A percentile compares a stretch with the other conserved stretches of the same genome.
Conservation (phyloP, 75 land plant species). For the Isoetes taiwanensis region DNA sequence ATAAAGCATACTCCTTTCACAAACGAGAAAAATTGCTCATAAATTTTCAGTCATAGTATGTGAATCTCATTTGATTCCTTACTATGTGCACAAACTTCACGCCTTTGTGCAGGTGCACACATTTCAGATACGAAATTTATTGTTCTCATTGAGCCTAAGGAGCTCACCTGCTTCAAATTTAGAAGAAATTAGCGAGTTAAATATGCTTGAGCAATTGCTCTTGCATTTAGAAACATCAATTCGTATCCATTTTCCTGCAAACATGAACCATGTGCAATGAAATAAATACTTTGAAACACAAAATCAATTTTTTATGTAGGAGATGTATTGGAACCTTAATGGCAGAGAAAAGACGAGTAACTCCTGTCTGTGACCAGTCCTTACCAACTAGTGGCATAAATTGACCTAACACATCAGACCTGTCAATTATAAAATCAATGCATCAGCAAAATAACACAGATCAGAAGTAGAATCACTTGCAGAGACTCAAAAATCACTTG, state of each 20-base stretch:
- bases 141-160: too few species aligned
- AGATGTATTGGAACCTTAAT: constrained; percentile 86
- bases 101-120: too few species aligned
- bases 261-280: background rate
- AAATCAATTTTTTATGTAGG: too few species aligned
- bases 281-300: background rate
- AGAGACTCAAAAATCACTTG: too few species aligned
- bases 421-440: constrained; percentile 11
- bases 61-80: too few species aligned
- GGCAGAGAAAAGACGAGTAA: constrained; percentile 87
- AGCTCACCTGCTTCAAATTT: constrained; percentile 83
- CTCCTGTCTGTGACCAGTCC: constrained; percentile 96
- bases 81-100: too few species aligned
- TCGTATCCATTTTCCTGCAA: constrained; percentile 97
- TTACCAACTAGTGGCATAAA: constrained; percentile 92
- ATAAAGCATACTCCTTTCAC: too few species aligned
- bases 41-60: too few species aligned
- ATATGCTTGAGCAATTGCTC: constrained; percentile 91
- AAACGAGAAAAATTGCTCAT: too few species aligned
- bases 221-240: constrained; percentile 87
- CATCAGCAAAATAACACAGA: too few species aligned
- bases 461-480: too few species aligned
- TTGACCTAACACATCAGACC: constrained; percentile 99
- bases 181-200: constrained; percentile 79
- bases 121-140: too few species aligned